phyloP scores from a whole-genome alignment of 2,329 filamentous ascomycete species.

The Monosporascus sp. region DNA sequence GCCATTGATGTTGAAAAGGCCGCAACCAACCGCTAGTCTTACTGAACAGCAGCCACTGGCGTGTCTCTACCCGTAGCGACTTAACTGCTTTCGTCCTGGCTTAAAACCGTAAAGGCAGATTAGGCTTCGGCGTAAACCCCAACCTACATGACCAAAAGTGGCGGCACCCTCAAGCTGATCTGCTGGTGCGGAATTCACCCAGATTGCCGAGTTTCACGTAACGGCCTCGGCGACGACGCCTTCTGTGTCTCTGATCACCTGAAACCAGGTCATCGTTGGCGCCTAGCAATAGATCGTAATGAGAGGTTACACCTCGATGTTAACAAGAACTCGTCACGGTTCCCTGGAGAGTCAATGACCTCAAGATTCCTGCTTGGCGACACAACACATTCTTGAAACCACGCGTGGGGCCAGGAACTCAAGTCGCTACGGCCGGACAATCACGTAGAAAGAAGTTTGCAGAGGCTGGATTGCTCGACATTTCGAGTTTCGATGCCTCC shows the following conservation, averaged over 20 bases:
- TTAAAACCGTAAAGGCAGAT: not conserved
- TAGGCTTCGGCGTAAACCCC: not conserved
- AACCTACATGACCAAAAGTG: not conserved
- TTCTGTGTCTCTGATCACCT: too few relatives aligned
- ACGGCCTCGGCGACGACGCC: too few relatives aligned
- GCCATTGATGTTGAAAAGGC: not conserved
- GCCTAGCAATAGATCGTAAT: not conserved
- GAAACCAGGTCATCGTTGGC: too few relatives aligned
- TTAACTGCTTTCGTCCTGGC: not conserved
- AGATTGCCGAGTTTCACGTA: not conserved
- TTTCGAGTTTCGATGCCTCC: too few relatives aligned
- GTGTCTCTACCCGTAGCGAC: too few relatives aligned
- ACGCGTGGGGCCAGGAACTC: not conserved
- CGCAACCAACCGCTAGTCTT: not conserved
- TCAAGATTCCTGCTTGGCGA: constrained; percentile 11
- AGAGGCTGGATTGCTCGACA: too few relatives aligned
- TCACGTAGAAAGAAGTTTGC: too few relatives aligned
- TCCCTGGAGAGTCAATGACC: constrained; percentile 12
- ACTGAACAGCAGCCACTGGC: too few relatives aligned
- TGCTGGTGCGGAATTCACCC: not conserved
- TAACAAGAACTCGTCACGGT: not conserved
- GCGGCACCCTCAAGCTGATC: too few relatives aligned
- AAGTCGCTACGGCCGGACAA: not conserved
- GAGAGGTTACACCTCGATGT: not conserved
- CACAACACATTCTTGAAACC: constrained; percentile 7